Conservation (phyloP, 768 basidiomycete genomes). For the Omphalotus guepiniiformis region DNA sequence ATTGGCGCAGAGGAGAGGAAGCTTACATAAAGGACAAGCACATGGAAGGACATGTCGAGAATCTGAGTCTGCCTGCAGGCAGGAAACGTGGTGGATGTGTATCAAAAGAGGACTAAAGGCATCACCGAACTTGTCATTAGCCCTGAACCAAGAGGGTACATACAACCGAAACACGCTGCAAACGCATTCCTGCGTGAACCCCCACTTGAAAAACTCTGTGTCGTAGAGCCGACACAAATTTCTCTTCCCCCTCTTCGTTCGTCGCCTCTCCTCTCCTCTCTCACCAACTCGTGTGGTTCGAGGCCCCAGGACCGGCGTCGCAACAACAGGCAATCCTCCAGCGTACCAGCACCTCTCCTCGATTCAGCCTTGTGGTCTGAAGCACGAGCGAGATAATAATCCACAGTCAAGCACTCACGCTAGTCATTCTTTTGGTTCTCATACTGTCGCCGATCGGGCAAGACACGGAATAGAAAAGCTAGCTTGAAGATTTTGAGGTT, state of each 20-base stretch:
- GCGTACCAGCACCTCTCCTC: slow-evolving; percentile 12
- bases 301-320: slow-evolving; percentile 16
- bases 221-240: slow-evolving; percentile 42
- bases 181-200: slow-evolving; percentile 39
- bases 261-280: slow-evolving; percentile 12
- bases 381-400: slow-evolving; percentile 8
- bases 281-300: slow-evolving; percentile 9
- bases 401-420: slow-evolving; percentile 16
- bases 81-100: slow-evolving; percentile 62
- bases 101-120: slow-evolving; percentile 54
- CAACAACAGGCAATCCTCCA: slow-evolving; percentile 2
- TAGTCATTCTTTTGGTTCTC: slow-evolving; percentile 21
- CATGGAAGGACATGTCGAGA: slow-evolving; percentile 36
- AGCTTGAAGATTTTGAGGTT: too few relatives aligned
- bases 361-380: slow-evolving; percentile 8
- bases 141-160: slow-evolving; percentile 41
- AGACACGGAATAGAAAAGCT: too few relatives aligned
- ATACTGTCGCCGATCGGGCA: background rate
- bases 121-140: slow-evolving; percentile 28
- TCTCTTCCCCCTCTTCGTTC: slow-evolving; percentile 23
- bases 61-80: slow-evolving; percentile 70
- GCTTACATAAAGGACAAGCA: slow-evolving; percentile 42
- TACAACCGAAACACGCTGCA: slow-evolving; percentile 54
- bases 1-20: slow-evolving; percentile 18
- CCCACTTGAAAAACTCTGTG: slow-evolving; percentile 50